These are phyloP conservation scores for Phaeosphaeria sp. DNA, from an alignment of 2,329 filamentous ascomycete species.

Conservation along the genomic window DNA sequence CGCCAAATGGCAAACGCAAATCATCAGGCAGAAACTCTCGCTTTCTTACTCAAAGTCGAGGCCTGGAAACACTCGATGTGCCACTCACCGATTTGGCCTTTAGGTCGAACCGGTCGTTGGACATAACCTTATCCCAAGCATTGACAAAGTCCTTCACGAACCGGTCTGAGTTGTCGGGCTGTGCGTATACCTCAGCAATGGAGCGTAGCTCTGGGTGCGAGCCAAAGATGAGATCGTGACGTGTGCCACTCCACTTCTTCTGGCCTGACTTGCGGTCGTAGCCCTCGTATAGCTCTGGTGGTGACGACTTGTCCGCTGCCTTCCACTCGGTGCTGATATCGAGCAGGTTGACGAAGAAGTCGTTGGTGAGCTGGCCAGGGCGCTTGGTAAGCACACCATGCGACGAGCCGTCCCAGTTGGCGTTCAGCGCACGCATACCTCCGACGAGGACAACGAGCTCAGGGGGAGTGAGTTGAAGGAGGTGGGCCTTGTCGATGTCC, in stretches of 20 bases:
- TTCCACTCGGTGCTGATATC: conserved; percentile 72
- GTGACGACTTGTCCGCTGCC: conserved; percentile 51
- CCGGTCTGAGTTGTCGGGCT: conserved; percentile 64
- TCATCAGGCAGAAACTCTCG: conserved; percentile 4
- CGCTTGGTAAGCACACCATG: conserved; percentile 72
- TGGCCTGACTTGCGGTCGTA: conserved; percentile 68
- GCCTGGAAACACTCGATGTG: conserved; percentile 30
- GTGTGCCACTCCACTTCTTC: conserved; percentile 73
- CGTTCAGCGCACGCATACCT: conserved; percentile 71
- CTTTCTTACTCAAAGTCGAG: conserved; percentile 27
- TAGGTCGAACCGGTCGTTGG: conserved; percentile 71
- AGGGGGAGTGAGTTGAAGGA: conserved; percentile 72
- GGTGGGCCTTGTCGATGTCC: conserved; percentile 74
- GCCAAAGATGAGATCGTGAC: conserved; percentile 73
- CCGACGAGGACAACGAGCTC: conserved; percentile 75
- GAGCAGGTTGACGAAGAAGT: conserved; percentile 83
- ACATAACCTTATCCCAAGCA: conserved; percentile 78
- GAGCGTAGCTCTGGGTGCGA: conserved; percentile 77
- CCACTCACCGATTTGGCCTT: conserved; percentile 42
- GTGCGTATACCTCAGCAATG: conserved; percentile 72
- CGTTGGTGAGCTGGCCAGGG: conserved; percentile 74
- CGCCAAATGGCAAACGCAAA: conserved; percentile 16
- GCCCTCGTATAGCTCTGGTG: conserved; percentile 66
- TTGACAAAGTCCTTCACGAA: conserved; percentile 75
- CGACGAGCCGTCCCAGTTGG: conserved; percentile 73